A percentile compares a stretch with the other conserved stretches of the same genome.
phyloP scores from a whole-genome alignment of 2,329 filamentous ascomycete species.

The Aspergillus novofumigatus region DNA sequence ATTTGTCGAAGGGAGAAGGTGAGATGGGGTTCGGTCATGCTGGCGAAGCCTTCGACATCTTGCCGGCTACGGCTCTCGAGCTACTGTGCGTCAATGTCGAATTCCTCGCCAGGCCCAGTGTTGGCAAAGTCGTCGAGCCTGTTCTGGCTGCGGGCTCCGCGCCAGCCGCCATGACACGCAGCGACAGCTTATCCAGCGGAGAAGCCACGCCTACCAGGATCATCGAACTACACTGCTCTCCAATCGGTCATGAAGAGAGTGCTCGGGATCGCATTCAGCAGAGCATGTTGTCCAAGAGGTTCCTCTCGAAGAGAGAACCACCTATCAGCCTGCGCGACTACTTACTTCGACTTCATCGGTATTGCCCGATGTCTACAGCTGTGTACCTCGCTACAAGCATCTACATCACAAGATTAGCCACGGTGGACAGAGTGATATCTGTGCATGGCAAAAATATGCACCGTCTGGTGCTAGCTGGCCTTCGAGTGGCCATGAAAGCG shows the following conservation, averaged over 20 bases:
- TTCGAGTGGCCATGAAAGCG: slow-evolving; percentile 88
- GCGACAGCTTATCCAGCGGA: slow-evolving; percentile 23
- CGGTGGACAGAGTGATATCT: slow-evolving; percentile 71
- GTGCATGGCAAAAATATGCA: slow-evolving; percentile 84
- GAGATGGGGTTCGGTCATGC: not conserved
- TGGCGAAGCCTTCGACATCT: slow-evolving; percentile 59
- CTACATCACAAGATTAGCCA: slow-evolving; percentile 79
- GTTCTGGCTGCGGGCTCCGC: slow-evolving; percentile 37
- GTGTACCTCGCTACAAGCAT: slow-evolving; percentile 86
- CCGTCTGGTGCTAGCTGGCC: slow-evolving; percentile 74
- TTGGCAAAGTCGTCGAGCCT: slow-evolving; percentile 57
- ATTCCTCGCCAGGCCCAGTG: slow-evolving; percentile 32
- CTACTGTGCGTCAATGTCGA: slow-evolving; percentile 71
- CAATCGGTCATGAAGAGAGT: slow-evolving; percentile 41
- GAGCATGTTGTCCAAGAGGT: slow-evolving; percentile 81
- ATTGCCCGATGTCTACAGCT: slow-evolving; percentile 88
- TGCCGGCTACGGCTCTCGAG: slow-evolving; percentile 70
- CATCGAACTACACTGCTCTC: slow-evolving; percentile 35
- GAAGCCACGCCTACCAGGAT: slow-evolving; percentile 20
- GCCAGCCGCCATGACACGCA: slow-evolving; percentile 47
- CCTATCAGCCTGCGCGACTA: slow-evolving; percentile 81
- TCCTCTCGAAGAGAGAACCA: slow-evolving; percentile 84
- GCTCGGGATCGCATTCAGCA: slow-evolving; percentile 75
- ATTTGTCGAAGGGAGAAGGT: not conserved
- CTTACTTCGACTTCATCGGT: slow-evolving; percentile 78